Evolutionary conservation across 129 eudicot genomes (phyloP), one percentile per base, ranked within the genome.

Genomic region (Glebionis coronaria): DNA sequence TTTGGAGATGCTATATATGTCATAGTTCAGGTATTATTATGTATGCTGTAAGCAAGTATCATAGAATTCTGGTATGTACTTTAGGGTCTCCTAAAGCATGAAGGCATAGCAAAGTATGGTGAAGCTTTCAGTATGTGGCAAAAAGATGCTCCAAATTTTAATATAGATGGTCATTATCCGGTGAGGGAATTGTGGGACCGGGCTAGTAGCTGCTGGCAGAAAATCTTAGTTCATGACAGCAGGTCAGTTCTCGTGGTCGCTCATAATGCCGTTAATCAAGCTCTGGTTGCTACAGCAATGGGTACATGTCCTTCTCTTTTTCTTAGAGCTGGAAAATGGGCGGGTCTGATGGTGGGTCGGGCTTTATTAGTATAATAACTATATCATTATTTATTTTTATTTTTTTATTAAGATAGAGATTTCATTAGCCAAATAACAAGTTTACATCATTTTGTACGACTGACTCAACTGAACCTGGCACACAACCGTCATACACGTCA

Each of bases 241-340:
- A 88, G 71, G 73, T 88, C 96, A 9, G 83, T 85, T 73, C 95
- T 91, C 52, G 98, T 91, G 72, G 98, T 91, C 73, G 98, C 98
- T 83, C 98, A 91, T 65, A 91, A 91, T 82, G 98, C 98, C 52
- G 98, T 91, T 67, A 91, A 91, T 76, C 98, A 91, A 81, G 98
- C 98, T 71, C 98, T 91, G 69, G 82, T 91, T 70, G 96, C 98
- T 58, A 84, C 98, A 63, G 96, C 96, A 44, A 80, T 91, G 44
- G 98, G 97, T 91, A 83, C 45, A 2, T 56, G 54, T n/a, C 4
- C 16, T 82, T 50, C 42, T 19, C 12, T 38, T 56, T 12, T 15
- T 49, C 5, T 14, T 49, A 10, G 52, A 46, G 52, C n/a, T 14
- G 31, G 31, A 46, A 46, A 46, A 11, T 3, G 52, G 52, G 52